Evolutionary conservation across 768 basidiomycete genomes (phyloP).

Genomic region (Pisolithus sp.): DNA sequence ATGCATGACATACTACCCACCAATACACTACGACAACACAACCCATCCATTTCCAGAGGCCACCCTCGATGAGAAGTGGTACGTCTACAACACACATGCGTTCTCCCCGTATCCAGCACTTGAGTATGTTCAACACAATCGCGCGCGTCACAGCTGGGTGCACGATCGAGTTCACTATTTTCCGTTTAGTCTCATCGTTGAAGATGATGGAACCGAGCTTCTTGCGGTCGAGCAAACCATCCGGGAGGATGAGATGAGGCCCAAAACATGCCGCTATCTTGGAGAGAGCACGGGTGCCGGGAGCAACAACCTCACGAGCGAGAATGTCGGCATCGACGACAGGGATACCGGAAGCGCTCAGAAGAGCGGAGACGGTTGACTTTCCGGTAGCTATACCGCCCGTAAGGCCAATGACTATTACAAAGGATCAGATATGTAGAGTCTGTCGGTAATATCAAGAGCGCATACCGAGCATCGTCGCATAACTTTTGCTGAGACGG

Average conservation of each 20-base stretch:
- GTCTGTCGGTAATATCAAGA: too few relatives aligned
- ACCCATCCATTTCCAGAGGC: conserved; percentile 78
- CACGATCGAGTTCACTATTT: conserved; percentile 73
- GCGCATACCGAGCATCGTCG: too few relatives aligned
- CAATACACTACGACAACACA: conserved; percentile 88
- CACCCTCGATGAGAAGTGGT: conserved; percentile 86
- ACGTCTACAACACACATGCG: conserved; percentile 83
- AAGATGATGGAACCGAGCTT: conserved; percentile 84
- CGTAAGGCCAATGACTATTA: conserved; percentile 83
- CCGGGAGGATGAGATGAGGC: conserved; percentile 49
- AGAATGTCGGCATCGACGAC: conserved; percentile 90
- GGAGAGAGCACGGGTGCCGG: conserved; percentile 68
- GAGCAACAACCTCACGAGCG: conserved; percentile 79
- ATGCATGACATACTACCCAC: conserved; percentile 37
- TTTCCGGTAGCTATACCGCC: conserved; percentile 97
- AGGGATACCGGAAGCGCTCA: conserved; percentile 64
- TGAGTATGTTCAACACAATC: conserved; percentile 65
- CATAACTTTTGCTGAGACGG: too few relatives aligned
- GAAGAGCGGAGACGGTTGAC: conserved; percentile 78
- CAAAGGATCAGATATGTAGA: too few relatives aligned
- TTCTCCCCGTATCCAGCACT: conserved; percentile 71
- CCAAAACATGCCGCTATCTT: conserved; percentile 73
- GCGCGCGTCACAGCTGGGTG: conserved; percentile 84
- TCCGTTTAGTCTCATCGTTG: conserved; percentile 63
- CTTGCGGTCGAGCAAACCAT: conserved; percentile 76